Base-by-base conservation (phyloP, 2,329 filamentous ascomycete genomes). In the Penicillium sclerotigenum region DNA sequence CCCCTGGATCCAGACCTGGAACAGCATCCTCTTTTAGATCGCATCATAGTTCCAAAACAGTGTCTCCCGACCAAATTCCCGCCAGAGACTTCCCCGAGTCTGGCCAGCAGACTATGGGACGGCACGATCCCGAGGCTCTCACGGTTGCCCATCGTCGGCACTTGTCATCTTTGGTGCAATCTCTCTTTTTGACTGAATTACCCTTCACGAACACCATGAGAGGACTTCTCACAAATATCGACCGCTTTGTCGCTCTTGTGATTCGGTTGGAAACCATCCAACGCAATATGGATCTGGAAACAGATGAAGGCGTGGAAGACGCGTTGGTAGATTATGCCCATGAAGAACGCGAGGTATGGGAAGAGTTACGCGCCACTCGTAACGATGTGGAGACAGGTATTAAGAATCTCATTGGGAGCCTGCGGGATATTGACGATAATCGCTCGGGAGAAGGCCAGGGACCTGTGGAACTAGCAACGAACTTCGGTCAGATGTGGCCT, bases 51-150 rank as follows among this genome's bases (percentile, higher is more conserved):
- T 58, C 62, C 4, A 50, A 54, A 36, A 36, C 48, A 42, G 20
- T 42, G 3, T 52, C 60, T 18, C 49, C 51, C 4, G 57, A 57
- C 29, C 40, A 31, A 4, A 9, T 52, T 6, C 41, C 36, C 28
- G 47, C 37, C 37, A 52, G 64, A 45, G 54, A 53, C 7, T 47
- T 53, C 7, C 53, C 57, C 3, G 59, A 59, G 42, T 37, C 36
- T 52, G 66, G 51, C 16, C 58, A 64, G 10, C 41, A 52, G 26
- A 60, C 43, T 53, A 65, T 61, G 57, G 61, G 68, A 47, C 78
- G 82, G 29, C 88, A 90, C 64, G 93, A 97, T 69, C 92, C 93
- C 0, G 91, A 97, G 74, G 87, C 88, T 3, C 82, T 97, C 22
- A 86, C 91, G 5, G 83, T 84, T 4, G 91, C 91, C 3, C 93